Evolutionary conservation across 805 yeast species (phyloP).

Genomic region (Vanderwaltozyma tropicalis): DNA sequence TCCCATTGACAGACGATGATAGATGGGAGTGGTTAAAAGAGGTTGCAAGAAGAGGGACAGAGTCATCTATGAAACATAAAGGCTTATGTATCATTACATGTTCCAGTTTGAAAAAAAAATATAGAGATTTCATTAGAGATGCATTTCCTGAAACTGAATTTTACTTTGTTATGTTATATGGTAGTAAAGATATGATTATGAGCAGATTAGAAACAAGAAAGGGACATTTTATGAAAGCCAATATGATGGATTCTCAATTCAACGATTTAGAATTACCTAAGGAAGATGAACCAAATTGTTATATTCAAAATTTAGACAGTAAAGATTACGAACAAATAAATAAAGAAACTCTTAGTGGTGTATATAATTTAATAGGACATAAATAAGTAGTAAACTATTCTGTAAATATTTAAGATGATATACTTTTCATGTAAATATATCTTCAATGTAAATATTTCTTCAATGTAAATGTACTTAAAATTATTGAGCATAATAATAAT

Average conservation of each 20-base stretch:
- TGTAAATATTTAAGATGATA: not conserved
- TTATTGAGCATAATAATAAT: no score
- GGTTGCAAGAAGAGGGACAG: conserved; percentile 36
- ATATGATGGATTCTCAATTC: conserved; percentile 75
- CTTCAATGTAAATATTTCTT: no score
- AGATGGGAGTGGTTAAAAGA: conserved; percentile 79
- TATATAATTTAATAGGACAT: not conserved
- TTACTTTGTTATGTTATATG: conserved; percentile 56
- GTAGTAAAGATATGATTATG: conserved; percentile 49
- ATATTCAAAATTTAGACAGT: conserved; percentile 24
- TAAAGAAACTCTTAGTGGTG: conserved; percentile 1
- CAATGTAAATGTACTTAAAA: no score
- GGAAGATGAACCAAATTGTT: conserved; percentile 26
- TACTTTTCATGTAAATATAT: not conserved
- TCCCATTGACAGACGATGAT: conserved; percentile 81
- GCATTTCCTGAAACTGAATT: conserved; percentile 32
- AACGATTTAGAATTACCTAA: conserved; percentile 65
- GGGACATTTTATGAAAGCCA: conserved; percentile 79
- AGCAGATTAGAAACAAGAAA: conserved; percentile 52
- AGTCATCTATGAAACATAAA: conserved; percentile 28
- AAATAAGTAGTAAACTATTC: no score
- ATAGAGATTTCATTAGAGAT: conserved; percentile 51
- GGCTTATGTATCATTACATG: conserved; percentile 55
- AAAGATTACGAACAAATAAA: conserved; percentile 16
- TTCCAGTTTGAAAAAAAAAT: conserved; percentile 67